These are phyloP conservation scores for Russula sp. DNA, from an alignment of 768 basidiomycete species.

Conservation along the genomic window DNA sequence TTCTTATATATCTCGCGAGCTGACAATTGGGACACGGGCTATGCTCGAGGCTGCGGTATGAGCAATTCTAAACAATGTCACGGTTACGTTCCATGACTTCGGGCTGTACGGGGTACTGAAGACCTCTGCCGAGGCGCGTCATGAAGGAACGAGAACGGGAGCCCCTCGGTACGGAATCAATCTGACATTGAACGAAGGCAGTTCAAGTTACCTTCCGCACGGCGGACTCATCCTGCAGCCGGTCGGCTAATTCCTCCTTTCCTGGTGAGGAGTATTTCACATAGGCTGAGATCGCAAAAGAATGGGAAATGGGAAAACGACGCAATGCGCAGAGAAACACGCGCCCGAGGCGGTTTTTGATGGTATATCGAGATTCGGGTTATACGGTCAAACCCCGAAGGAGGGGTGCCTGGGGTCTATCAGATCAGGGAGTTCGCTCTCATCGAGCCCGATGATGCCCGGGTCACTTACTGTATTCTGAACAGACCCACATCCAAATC, in stretches of 20 bases:
- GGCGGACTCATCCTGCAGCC: not conserved
- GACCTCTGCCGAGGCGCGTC: not conserved
- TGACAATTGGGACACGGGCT: not conserved
- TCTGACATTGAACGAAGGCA: not conserved
- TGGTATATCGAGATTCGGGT: not conserved
- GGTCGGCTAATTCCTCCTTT: slow-evolving; percentile 18
- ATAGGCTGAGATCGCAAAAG: not conserved
- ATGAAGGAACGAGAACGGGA: not conserved
- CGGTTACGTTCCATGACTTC: not conserved
- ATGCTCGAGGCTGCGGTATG: not conserved
- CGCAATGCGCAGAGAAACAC: not conserved
- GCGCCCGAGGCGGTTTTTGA: not conserved
- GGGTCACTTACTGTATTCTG: not conserved
- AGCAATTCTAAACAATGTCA: too few species aligned
- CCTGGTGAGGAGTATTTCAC: slow-evolving; percentile 1
- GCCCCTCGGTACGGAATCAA: not conserved
- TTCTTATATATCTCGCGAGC: slow-evolving; percentile 23
- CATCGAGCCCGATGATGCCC: slow-evolving; percentile 20
- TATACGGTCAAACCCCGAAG: not conserved
- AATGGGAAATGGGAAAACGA: not conserved
- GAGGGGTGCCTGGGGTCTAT: slow-evolving; percentile 19
- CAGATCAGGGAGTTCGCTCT: slow-evolving; percentile 5
- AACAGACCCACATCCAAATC: not conserved
- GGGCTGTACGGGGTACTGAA: not conserved
- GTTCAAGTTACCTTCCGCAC: not conserved